A percentile compares a stretch with the other conserved stretches of the same genome.
Evolutionary conservation across 371 early-diverging fungal species (phyloP).

Genomic region (Haplosporangium sp.): DNA sequence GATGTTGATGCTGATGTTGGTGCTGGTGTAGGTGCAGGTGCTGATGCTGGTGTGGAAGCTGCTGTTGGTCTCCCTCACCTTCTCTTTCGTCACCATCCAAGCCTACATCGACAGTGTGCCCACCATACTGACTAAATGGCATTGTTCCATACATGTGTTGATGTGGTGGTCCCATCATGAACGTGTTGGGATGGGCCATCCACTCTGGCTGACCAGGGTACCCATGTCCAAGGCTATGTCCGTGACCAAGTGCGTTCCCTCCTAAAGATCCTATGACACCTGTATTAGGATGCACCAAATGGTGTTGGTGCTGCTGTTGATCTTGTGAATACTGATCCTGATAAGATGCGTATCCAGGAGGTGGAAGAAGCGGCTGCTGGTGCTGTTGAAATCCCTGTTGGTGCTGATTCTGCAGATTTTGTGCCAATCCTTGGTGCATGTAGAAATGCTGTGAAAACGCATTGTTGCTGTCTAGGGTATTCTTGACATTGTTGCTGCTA

Average conservation of each 20-base stretch:
- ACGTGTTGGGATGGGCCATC: constrained; percentile 37
- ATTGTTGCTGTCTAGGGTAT: not conserved
- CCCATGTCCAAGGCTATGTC: constrained; percentile 14
- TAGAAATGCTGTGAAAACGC: constrained; percentile 34
- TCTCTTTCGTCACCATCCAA: too few relatives aligned
- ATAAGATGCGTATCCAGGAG: constrained; percentile 29
- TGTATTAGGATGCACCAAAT: constrained; percentile 12
- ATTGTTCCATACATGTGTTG: constrained; percentile 42
- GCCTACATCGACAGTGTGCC: too few relatives aligned
- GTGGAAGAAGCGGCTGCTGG: constrained; percentile 14
- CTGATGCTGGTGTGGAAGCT: too few relatives aligned
- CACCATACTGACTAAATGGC: constrained; percentile 28
- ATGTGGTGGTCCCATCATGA: constrained; percentile 35
- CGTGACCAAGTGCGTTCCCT: constrained; percentile 1
- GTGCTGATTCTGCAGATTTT: constrained; percentile 15
- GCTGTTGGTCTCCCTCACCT: too few relatives aligned
- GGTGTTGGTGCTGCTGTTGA: constrained; percentile 8
- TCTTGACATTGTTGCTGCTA: not conserved
- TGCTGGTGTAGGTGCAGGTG: too few relatives aligned
- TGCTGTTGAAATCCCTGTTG: constrained; percentile 6
- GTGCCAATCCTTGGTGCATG: constrained; percentile 29
- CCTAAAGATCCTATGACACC: constrained; percentile 17
- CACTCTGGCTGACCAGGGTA: constrained; percentile 43
- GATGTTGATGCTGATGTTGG: too few relatives aligned
- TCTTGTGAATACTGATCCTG: constrained; percentile 24